Evolutionary conservation across 2,329 filamentous ascomycete genomes (phyloP).

Genomic region (Chaetothyriales sp.): DNA sequence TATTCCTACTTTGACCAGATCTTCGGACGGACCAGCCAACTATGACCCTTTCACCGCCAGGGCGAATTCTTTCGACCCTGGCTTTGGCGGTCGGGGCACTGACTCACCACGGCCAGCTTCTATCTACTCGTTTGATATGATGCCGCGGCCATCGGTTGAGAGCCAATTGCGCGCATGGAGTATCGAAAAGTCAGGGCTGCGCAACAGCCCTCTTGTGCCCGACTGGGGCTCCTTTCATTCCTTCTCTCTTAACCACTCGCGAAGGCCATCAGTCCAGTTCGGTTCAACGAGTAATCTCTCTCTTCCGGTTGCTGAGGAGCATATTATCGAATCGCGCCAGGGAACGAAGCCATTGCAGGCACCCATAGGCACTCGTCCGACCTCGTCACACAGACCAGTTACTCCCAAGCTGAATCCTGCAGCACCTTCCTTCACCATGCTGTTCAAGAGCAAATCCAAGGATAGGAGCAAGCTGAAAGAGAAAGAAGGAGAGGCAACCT

Average conservation of each 20-base stretch:
- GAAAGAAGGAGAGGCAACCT: constrained; percentile 23
- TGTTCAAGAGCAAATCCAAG: constrained; percentile 37
- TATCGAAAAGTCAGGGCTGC: constrained; percentile 38
- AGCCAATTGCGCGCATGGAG: constrained; percentile 60
- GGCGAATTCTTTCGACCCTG: constrained; percentile 33
- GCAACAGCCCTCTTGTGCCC: constrained; percentile 36
- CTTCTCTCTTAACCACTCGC: constrained; percentile 64
- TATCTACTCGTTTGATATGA: constrained; percentile 40
- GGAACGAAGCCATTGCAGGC: constrained; percentile 41
- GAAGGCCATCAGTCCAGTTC: constrained; percentile 64
- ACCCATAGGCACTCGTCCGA: constrained; percentile 66
- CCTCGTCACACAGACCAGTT: constrained; percentile 39
- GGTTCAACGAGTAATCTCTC: constrained; percentile 53
- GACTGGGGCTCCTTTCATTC: constrained; percentile 40
- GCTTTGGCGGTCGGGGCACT: constrained; percentile 29
- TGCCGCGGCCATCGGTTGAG: constrained; percentile 65
- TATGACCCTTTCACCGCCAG: constrained; percentile 34
- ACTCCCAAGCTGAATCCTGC: constrained; percentile 64
- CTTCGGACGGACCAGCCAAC: constrained; percentile 23
- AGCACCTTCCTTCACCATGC: constrained; percentile 71
- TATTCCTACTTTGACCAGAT: constrained; percentile 21
- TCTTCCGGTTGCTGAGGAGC: constrained; percentile 34
- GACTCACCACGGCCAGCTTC: constrained; percentile 35
- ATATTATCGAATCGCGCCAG: constrained; percentile 20
- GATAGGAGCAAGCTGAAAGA: constrained; percentile 20